Percentiles rank a stretch among this genome's conserved stretches.
These are phyloP conservation scores for Sugiyamaella marilandica DNA, from an alignment of 805 yeast genomes.

Conservation along the genomic window DNA sequence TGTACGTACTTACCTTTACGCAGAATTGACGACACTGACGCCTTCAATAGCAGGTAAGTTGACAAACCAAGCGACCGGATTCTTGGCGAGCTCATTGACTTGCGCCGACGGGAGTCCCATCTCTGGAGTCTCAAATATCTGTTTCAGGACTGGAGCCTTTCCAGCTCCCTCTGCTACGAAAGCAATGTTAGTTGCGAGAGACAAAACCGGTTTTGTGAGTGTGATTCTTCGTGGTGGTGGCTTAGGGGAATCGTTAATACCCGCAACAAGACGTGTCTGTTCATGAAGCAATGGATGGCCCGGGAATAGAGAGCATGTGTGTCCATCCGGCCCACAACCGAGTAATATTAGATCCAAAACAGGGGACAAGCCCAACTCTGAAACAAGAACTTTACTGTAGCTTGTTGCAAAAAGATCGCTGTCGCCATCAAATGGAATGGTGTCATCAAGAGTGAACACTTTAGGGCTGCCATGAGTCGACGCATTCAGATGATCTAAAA, in stretches of 20 bases:
- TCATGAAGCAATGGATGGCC: constrained; percentile 67
- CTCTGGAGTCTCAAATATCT: constrained; percentile 53
- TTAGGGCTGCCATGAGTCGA: constrained; percentile 46
- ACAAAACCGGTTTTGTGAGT: constrained; percentile 73
- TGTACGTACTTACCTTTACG: no score
- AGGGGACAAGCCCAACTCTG: constrained; percentile 31
- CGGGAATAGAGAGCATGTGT: constrained; percentile 90
- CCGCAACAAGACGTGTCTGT: constrained; percentile 47
- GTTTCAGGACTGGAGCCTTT: constrained; percentile 65
- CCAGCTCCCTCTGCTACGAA: constrained; percentile 89
- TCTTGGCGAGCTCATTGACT: constrained; percentile 53
- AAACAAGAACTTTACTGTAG: constrained; percentile 58
- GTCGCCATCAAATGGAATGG: constrained; percentile 52
- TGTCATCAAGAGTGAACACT: constrained; percentile 61
- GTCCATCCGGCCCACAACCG: constrained; percentile 97
- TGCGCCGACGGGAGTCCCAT: constrained; percentile 57
- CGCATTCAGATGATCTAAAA: constrained; percentile 42
- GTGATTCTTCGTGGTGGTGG: constrained; percentile 93
- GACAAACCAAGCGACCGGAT: constrained; percentile 75
- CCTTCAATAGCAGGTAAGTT: constrained; percentile 71
- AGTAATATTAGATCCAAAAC: constrained; percentile 61
- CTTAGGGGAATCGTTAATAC: constrained; percentile 80
- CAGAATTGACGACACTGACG: constrained; percentile 33
- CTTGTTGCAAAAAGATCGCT: constrained; percentile 54
- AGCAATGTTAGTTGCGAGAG: constrained; percentile 50